A percentile compares a stretch with the other conserved stretches of the same genome.
These are phyloP conservation scores for Annona cherimola DNA, from an alignment of 164 flowering plant genomes.

Conservation along the genomic window DNA sequence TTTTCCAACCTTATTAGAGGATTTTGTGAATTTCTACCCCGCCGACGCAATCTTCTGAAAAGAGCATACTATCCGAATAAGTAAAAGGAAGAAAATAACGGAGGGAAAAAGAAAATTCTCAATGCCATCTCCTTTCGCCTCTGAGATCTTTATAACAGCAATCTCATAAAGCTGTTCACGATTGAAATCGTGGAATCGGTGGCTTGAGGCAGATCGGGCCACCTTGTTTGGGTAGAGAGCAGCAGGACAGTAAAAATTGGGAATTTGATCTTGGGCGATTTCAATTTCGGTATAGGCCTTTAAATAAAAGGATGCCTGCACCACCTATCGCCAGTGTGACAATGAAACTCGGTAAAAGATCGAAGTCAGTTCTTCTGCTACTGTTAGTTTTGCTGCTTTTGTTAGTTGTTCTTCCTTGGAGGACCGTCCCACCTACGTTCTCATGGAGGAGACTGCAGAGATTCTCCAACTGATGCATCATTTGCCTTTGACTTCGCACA, in stretches of 20 bases:
- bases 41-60: background rate
- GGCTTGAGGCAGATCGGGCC: background rate
- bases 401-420: constrained; percentile 30
- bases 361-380: constrained; percentile 23
- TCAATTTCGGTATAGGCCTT: constrained; percentile 31
- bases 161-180: background rate
- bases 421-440: constrained; percentile 38
- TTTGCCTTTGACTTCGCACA: constrained; percentile 65
- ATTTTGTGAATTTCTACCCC: background rate
- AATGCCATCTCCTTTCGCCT: background rate
- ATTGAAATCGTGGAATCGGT: background rate
- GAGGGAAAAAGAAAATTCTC: too few species aligned
- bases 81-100: too few species aligned
- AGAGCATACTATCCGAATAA: background rate
- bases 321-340: constrained; percentile 60
- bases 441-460: constrained; percentile 57
- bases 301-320: constrained; percentile 47
- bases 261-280: background rate
- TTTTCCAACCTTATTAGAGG: background rate
- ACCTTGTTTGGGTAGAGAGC: background rate
- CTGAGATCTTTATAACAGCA: background rate
- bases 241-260: background rate
- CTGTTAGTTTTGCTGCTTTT: too few species aligned
- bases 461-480: constrained; percentile 75
- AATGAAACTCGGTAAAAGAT: constrained; percentile 33